A percentile compares a stretch with the other conserved stretches of the same genome.
Evolutionary conservation across 306 rosid genomes (phyloP).

Genomic region (Luffa aegyptiaca): DNA sequence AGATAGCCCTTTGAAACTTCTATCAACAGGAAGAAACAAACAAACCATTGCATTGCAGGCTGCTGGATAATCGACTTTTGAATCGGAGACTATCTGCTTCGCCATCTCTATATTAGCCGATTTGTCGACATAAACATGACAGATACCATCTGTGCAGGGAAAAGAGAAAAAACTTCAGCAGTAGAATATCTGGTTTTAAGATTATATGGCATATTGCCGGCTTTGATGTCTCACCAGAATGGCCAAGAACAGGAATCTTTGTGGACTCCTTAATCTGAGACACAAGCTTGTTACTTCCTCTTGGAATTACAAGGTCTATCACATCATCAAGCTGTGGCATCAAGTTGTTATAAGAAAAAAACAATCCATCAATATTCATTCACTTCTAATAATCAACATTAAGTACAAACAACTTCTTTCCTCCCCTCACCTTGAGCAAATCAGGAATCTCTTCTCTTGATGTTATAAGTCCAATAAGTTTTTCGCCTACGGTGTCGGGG

Average conservation of each 20-base stretch:
- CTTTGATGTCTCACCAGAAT: conserved; percentile 45
- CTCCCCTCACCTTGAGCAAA: conserved; percentile 61
- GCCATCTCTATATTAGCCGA: conserved; percentile 68
- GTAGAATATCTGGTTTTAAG: conserved; percentile 8
- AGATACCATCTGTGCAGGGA: conserved; percentile 61
- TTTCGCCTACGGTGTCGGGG: conserved; percentile 52
- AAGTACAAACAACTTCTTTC: neutral
- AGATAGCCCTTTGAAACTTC: neutral
- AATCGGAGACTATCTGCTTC: conserved; percentile 60
- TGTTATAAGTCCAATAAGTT: conserved; percentile 80
- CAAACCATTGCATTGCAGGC: conserved; percentile 83
- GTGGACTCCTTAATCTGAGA: conserved; percentile 80
- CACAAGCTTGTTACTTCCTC: conserved; percentile 90
- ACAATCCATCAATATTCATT: neutral
- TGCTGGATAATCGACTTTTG: conserved; percentile 72
- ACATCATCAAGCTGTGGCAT: conserved; percentile 76
- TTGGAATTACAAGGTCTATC: conserved; percentile 90
- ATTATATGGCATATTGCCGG: neutral
- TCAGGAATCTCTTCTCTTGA: conserved; percentile 85
- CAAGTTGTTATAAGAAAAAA: conserved; percentile 14
- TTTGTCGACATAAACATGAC: conserved; percentile 80
- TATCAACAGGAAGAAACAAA: neutral
- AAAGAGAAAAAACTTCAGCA: neutral
- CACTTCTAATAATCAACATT: conserved; percentile 3
- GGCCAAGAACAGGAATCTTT: conserved; percentile 94